Conservation (phyloP, 2,329 filamentous ascomycete species). For the Fusarium ambrosium region DNA sequence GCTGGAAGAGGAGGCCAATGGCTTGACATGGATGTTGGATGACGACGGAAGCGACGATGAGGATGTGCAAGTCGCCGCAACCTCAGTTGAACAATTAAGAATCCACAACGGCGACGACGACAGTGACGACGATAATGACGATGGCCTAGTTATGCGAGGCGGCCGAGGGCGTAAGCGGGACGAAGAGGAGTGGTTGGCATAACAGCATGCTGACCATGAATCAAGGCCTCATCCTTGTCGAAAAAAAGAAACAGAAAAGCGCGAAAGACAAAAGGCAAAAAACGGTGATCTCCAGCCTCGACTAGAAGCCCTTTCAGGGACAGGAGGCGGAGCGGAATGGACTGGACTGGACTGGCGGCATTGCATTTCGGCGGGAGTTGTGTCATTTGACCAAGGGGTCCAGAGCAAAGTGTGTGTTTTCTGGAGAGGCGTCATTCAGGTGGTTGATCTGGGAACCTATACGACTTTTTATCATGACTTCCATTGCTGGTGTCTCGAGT, state of each 20-base stretch:
- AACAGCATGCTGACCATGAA: conserved; percentile 20
- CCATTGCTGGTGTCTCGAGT: conserved; percentile 1
- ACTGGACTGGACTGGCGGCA: conserved; percentile 31
- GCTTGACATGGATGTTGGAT: conserved; percentile 89
- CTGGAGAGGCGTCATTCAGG: conserved; percentile 43
- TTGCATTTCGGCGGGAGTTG: conserved; percentile 50
- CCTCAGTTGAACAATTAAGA: conserved; percentile 55
- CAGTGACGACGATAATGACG: conserved; percentile 68
- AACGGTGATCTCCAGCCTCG: conserved; percentile 25
- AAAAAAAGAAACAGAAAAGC: conserved; percentile 31
- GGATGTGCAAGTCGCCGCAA: conserved; percentile 52
- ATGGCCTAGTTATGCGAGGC: conserved; percentile 70
- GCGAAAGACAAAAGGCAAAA: conserved; percentile 27
- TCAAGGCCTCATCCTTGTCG: conserved; percentile 10
- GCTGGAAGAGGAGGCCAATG: conserved; percentile 94
- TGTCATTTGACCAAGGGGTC: conserved; percentile 30
- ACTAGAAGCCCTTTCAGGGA: conserved; percentile 25
- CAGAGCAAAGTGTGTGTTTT: conserved; percentile 29
- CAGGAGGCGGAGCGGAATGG: conserved; percentile 23
- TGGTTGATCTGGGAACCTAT: conserved; percentile 43
- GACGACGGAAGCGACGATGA: conserved; percentile 61
- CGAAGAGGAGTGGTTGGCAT: conserved; percentile 73
- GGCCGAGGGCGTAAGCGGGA: conserved; percentile 60
- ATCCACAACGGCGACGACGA: conserved; percentile 60
- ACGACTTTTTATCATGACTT: conserved; percentile 39